Base-by-base conservation (phyloP, 2,329 filamentous ascomycete species). In the Aspergillus glaucus region DNA sequence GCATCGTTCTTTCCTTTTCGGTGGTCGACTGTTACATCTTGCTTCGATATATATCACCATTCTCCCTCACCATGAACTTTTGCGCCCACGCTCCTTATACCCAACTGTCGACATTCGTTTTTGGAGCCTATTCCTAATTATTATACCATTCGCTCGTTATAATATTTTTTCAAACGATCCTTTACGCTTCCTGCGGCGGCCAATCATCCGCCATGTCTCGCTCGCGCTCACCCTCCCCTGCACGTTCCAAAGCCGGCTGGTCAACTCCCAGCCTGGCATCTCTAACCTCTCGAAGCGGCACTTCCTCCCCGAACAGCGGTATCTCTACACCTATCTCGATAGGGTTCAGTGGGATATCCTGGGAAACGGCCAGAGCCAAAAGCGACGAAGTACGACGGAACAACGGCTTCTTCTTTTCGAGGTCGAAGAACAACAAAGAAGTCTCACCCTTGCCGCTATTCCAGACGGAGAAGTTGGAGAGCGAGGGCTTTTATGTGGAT, bases 341-440 rank as follows among this genome's bases (percentile, higher is more conserved):
- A 17, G 58, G 59, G 5, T 58, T 60, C 2, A 53, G 55, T 17
- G 55, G 75, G 36, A 83, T 87, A 44, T 85, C 86, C 19, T 96
- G 90, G 90, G 87, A 90, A 50, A 85, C 86, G 7, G 84, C 88
- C 46, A 88, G 88, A 70, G 83, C 85, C 57, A 86, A 85, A 64
- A 89, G 83, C 62, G 80, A 84, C 47, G 82, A 85, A 50, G 79
- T 87, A 51, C 82, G 84, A 8, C 83, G 86, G 60, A 89, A 89
- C 63, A 84, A 88, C 61, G 88, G 90, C 49, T 95, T 95, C 77
- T 92, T 96, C 77, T 92, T 96, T 69, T 84, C 82, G 50, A 82
- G 88, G 55, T 88, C 94, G 67, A 88, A 88, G 26, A 30, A 30
- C 4, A 30, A 72, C 85, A 88, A 56, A 85, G 80, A 55, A 78